Percentiles rank a stretch among this genome's conserved stretches.
These are phyloP conservation scores for Trichosporon sp. DNA, from an alignment of 1,284 basidiomycete species.

Conservation along the genomic window DNA sequence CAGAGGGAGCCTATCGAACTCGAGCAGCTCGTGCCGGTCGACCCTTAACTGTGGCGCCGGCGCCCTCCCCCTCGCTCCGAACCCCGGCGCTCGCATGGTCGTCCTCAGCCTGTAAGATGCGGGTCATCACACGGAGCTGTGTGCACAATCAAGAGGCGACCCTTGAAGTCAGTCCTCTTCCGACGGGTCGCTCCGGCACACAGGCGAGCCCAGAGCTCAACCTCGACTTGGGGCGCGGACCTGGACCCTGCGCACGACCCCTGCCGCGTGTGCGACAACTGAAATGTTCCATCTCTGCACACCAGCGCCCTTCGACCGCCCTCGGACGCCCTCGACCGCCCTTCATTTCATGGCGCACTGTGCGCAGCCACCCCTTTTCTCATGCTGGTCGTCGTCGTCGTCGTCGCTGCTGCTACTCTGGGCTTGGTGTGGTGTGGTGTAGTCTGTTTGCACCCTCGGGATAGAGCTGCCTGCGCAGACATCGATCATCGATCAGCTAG, in stretches of 20 bases:
- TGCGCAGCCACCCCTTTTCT: not conserved
- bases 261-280: not conserved
- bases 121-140: no score
- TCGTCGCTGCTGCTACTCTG: no score
- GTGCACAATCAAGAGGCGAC: no score
- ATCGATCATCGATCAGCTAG: not conserved
- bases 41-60: not conserved
- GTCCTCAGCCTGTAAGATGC: not conserved
- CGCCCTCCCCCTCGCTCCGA: not conserved
- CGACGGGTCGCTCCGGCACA: not conserved
- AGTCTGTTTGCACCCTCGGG: not conserved
- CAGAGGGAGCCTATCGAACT: not conserved
- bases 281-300: not conserved
- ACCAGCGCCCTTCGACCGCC: no score
- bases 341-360: not conserved
- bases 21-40: not conserved
- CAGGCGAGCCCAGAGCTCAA: not conserved
- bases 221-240: not conserved
- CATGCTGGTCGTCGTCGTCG: not conserved
- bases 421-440: no score
- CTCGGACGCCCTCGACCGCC: no score
- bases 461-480: not conserved
- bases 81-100: not conserved
- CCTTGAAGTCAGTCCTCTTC: not conserved
- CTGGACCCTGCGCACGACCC: not conserved